Base-by-base conservation (phyloP, 208 protist genomes). In the Trypanosoma grayi region DNA sequence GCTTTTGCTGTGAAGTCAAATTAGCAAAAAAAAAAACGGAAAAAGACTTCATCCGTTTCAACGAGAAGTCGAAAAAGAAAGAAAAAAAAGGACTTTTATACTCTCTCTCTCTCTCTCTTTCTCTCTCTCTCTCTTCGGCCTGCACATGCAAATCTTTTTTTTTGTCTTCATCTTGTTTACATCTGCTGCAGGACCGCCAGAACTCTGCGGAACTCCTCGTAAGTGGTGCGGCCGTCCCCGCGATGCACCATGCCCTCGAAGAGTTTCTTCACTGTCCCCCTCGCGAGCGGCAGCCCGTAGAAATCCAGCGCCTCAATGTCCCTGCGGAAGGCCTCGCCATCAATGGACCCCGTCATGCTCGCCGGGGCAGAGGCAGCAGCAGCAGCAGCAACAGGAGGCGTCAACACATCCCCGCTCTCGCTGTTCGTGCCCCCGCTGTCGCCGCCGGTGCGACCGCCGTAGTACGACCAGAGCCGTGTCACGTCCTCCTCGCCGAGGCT, bases 271-370 rank as follows among this genome's bases (percentile, higher is more conserved):
- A 84, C 27, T 39, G 70, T 61, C 30, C 73, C 51, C 33, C 63
- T 78, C 18, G 67, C 45, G 34, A 74, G 64, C n/a, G 80, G 84
- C n/a, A 78, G 70, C 18, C 84, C 84, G 54, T 83, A 78, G 47
- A 22, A 83, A 30, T 87, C 84, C 18, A 91, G 61, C 2, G 40
- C 56, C 31, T 73, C 70, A 61, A 91, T 80, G 47, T 91, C 84
- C 16, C 56, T 56, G 30, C 77, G 65, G 22, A 91, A 83, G 16
- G 60, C 39, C 41, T 59, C 51, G 4, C 66, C 66, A 40, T 72
- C 39, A 28, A 72, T 65, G 0, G 57, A 59, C 0, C 57, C 58
- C 11, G 16, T 16, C 22, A 65, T 25, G 27, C 16, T 50, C 16
- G 40, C 27, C n/a, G 4, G 6, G 27, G 4, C 8, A 1, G 22